Percentiles rank a stretch among this genome's conserved stretches.
phyloP scores from a whole-genome alignment of 768 basidiomycete species.

The Amanita fuliginea region DNA sequence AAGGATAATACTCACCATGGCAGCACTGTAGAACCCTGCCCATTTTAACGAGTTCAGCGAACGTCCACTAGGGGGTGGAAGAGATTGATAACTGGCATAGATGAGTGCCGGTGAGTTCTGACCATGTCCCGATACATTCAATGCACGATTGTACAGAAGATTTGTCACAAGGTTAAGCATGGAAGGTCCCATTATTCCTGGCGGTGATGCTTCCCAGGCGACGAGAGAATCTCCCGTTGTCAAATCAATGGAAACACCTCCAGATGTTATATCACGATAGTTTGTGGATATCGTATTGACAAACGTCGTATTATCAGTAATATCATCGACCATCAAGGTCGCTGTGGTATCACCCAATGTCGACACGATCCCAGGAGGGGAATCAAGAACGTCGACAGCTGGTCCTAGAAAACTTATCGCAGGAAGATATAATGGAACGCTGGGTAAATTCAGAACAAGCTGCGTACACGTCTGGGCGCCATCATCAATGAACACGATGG shows the following conservation, averaged over 20 bases:
- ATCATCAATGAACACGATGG: constrained; percentile 49
- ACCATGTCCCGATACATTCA: constrained; percentile 37
- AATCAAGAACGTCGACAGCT: constrained; percentile 30
- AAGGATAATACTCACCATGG: constrained; percentile 39
- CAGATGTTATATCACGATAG: constrained; percentile 45
- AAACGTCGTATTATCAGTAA: constrained; percentile 53
- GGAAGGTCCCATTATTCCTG: constrained; percentile 44
- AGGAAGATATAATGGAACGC: constrained; percentile 46
- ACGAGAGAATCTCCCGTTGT: constrained; percentile 39
- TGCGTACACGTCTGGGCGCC: constrained; percentile 40
- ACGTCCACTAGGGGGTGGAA: constrained; percentile 45
- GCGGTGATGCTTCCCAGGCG: constrained; percentile 62
- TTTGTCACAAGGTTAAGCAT: constrained; percentile 64
- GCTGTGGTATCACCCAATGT: constrained; percentile 32
- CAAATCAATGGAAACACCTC: constrained; percentile 56
- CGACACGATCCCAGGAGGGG: constrained; percentile 42
- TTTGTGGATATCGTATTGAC: constrained; percentile 37
- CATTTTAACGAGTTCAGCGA: constrained; percentile 60
- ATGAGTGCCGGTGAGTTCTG: constrained; percentile 38
- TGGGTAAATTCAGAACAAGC: constrained; percentile 23
- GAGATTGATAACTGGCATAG: constrained; percentile 39
- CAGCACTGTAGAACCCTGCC: constrained; percentile 63
- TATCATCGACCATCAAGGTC: constrained; percentile 24
- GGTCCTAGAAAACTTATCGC: constrained; percentile 23
- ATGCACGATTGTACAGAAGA: constrained; percentile 49